These are phyloP conservation scores for Penicillium soppii DNA, from an alignment of 495 filamentous ascomycete genomes.

Conservation along the genomic window DNA sequence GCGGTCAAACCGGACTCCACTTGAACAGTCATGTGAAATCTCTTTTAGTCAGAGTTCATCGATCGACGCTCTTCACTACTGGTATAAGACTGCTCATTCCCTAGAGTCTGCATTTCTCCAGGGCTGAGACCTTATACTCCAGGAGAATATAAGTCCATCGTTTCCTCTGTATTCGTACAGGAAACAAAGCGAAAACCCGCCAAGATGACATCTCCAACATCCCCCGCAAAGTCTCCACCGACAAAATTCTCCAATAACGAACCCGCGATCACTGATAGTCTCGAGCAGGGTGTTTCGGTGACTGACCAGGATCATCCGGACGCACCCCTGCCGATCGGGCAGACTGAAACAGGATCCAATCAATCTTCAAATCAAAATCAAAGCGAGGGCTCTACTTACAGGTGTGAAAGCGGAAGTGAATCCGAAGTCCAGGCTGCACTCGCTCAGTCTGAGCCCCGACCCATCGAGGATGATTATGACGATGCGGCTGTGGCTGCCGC, in stretches of 20 bases:
- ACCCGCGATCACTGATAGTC: background rate
- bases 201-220: background rate
- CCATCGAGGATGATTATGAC: conserved; percentile 15
- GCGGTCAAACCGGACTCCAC: too few relatives aligned
- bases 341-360: background rate
- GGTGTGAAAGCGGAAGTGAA: conserved; percentile 8
- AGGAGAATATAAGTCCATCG: too few relatives aligned
- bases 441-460: conserved; percentile 20
- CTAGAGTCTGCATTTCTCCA: too few relatives aligned
- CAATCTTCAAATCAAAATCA: background rate
- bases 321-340: conserved; percentile 18
- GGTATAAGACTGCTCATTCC: too few relatives aligned
- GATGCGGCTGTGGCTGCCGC: background rate
- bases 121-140: too few relatives aligned
- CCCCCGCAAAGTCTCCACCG: conserved; percentile 8
- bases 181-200: too few relatives aligned
- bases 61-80: too few relatives aligned
- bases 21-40: too few relatives aligned
- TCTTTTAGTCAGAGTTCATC: too few relatives aligned
- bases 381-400: background rate
- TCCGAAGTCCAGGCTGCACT: conserved; percentile 7
- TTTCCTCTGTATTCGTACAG: too few relatives aligned
- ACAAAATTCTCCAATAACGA: conserved; percentile 12
- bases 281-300: background rate
- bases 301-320: conserved; percentile 20